Percentiles rank a stretch among this genome's conserved stretches.
phyloP scores from a whole-genome alignment of 352 stramenopile genomes.

The Phytophthora citricola region DNA sequence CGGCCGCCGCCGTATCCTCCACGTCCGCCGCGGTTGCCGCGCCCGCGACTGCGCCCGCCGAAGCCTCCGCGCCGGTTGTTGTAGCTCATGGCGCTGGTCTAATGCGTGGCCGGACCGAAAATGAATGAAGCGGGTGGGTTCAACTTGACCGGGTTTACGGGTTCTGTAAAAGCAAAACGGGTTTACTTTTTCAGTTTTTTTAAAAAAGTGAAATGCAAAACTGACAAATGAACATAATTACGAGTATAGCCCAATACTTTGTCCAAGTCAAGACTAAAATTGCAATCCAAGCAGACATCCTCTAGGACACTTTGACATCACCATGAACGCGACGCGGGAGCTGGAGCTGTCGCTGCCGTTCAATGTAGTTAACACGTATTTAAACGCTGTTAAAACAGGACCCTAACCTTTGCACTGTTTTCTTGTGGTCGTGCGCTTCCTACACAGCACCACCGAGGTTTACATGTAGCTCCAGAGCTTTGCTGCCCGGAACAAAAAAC shows the following conservation, averaged over 20 bases:
- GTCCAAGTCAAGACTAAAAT: background rate
- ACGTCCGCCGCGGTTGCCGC: conserved; percentile 44
- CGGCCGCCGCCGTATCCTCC: conserved; percentile 37
- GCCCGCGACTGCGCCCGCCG: conserved; percentile 63
- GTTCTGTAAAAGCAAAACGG: too few species aligned
- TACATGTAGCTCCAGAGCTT: too few species aligned
- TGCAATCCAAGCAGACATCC: background rate
- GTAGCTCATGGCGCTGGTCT: conserved; percentile 59
- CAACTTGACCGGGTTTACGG: too few species aligned
- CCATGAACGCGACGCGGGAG: conserved; percentile 26
- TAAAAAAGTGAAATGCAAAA: conserved; percentile 3
- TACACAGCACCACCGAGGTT: too few species aligned
- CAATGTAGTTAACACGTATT: conserved; percentile 11
- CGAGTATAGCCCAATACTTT: background rate
- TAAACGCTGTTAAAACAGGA: too few species aligned
- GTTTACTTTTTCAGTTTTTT: background rate
- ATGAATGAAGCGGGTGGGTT: too few species aligned
- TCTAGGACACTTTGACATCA: conserved; percentile 6
- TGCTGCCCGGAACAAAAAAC: too few species aligned
- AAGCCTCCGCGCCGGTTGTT: conserved; percentile 61
- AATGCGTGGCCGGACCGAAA: conserved; percentile 1
- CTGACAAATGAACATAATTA: background rate
- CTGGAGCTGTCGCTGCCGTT: conserved; percentile 55
- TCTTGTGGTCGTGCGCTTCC: too few species aligned
- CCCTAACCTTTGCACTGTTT: too few species aligned